Percentiles rank a stretch among this genome's conserved stretches.
Evolutionary conservation across 345 rosid species (phyloP).

Genomic region (Durio zibethinus): DNA sequence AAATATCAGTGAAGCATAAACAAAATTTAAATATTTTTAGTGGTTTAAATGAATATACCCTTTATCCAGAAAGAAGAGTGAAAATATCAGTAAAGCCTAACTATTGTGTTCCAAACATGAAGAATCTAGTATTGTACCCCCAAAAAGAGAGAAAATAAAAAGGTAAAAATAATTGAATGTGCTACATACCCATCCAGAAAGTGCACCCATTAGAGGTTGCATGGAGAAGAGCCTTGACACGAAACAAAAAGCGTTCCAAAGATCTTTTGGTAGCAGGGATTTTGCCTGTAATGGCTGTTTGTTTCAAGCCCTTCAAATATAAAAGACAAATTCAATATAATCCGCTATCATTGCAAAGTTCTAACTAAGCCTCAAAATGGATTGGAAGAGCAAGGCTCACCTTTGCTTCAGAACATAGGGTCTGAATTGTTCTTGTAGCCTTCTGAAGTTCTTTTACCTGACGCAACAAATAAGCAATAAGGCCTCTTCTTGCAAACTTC

Average conservation of each 20-base stretch:
- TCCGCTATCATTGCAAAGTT: not conserved
- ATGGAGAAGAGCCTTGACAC: conserved; percentile 80
- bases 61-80: not conserved
- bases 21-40: not conserved
- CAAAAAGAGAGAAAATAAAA: not conserved
- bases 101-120: not conserved
- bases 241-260: conserved; percentile 78
- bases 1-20: not conserved
- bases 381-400: conserved; percentile 31
- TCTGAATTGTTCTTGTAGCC: conserved; percentile 85
- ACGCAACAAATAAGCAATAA: conserved; percentile 10
- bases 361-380: conserved; percentile 4
- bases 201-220: conserved; percentile 60
- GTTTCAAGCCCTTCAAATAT: conserved; percentile 62
- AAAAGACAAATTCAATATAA: conserved; percentile 14
- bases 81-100: not conserved
- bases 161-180: not conserved
- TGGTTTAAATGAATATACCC: not conserved
- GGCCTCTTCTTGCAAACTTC: not conserved
- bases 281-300: conserved; percentile 67
- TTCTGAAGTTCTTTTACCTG: conserved; percentile 84
- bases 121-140: not conserved
- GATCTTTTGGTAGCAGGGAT: conserved; percentile 76
- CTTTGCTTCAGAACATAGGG: conserved; percentile 90
- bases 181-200: conserved; percentile 81